phyloP scores from a whole-genome alignment of 1,284 basidiomycete species.

The Takashimella koratensis region DNA sequence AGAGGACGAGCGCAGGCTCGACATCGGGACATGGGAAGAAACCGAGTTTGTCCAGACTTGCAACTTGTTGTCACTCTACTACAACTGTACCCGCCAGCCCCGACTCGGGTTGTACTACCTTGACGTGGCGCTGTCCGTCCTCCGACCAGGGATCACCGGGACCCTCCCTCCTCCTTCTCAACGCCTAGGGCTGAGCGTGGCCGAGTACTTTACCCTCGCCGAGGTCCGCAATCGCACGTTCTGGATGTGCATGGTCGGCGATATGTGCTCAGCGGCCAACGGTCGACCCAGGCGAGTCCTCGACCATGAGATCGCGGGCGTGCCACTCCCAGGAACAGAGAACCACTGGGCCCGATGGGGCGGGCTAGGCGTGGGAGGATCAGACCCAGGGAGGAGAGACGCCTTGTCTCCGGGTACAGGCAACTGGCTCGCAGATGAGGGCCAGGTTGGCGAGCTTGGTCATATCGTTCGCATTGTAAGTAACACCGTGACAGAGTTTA shows the following conservation, averaged over 20 bases:
- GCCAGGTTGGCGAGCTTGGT: conserved; percentile 45
- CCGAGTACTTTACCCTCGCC: conserved; percentile 38
- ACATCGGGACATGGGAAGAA: conserved; percentile 45
- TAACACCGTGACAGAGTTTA: conserved; percentile 17
- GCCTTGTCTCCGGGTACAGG: conserved; percentile 30
- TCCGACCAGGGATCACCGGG: conserved; percentile 23
- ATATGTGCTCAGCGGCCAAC: conserved; percentile 40
- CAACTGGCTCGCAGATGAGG: conserved; percentile 40
- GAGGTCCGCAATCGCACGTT: conserved; percentile 45
- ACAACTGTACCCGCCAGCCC: conserved; percentile 44
- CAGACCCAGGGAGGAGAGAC: conserved; percentile 33
- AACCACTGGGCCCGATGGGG: conserved; percentile 41
- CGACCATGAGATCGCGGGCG: conserved; percentile 39
- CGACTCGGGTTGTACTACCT: conserved; percentile 46
- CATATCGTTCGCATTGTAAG: conserved; percentile 48
- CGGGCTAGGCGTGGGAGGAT: conserved; percentile 25
- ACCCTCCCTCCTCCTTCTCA: conserved; percentile 21
- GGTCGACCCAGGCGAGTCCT: conserved; percentile 34
- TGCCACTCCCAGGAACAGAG: conserved; percentile 43
- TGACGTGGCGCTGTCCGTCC: conserved; percentile 38
- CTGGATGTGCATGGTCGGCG: conserved; percentile 46
- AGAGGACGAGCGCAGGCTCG: conserved; percentile 27
- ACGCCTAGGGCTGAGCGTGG: conserved; percentile 20
- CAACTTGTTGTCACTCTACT: conserved; percentile 47
- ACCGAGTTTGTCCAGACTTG: conserved; percentile 49